Evolutionary conservation across 306 rosid species (phyloP), one percentile per base, ranked within the genome.

Genomic region (Rosa lucieae): DNA sequence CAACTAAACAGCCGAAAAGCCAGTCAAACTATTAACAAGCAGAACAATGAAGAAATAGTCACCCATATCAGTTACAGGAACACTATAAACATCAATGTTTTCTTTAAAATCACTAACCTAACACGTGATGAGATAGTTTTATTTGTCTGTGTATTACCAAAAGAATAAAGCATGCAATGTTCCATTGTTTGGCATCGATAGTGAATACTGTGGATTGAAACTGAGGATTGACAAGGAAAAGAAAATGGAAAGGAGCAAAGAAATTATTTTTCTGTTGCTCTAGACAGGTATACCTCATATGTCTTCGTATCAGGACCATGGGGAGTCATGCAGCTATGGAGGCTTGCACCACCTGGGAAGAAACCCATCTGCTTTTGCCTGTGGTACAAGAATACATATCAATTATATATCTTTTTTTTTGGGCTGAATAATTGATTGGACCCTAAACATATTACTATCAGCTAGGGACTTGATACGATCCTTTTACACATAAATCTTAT

Each of bases 291-390:
- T 88, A 93, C 98, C 98, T 94, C 99, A 59, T 87, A 95, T 8
- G 97, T 89, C 78, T 92, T 90, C 11, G 99, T 95, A 79, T 95
- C 97, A 12, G 99, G 99, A 75, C 99, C 99, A 82, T 95, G 99
- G n/a, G 98, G 99, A 73, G 95, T 90, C 99, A 95, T 95, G 81
- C 97, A 95, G 84, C 84, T 91, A 80, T 95, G 99, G 69, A 95
- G 99, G 82, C 99, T 95, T 63, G 97, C 94, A 76, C 98, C 99
- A 8, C 98, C 99, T 0, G 98, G 98, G 96, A 49, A 86, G 88
- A 83, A 95, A 95, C 17, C 97, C 97, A 69, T 91, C 99, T 66
- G 85, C 92, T 84, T 95, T 95, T 3, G 98, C 99, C 99, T 95
- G 88, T 74, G 76, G 82, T 2, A 77, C 59, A 78, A 63, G 59